Percentiles rank a stretch among this genome's conserved stretches.
phyloP scores from a whole-genome alignment of 2,329 filamentous ascomycete species.

The Ceratocystis alfenasii region DNA sequence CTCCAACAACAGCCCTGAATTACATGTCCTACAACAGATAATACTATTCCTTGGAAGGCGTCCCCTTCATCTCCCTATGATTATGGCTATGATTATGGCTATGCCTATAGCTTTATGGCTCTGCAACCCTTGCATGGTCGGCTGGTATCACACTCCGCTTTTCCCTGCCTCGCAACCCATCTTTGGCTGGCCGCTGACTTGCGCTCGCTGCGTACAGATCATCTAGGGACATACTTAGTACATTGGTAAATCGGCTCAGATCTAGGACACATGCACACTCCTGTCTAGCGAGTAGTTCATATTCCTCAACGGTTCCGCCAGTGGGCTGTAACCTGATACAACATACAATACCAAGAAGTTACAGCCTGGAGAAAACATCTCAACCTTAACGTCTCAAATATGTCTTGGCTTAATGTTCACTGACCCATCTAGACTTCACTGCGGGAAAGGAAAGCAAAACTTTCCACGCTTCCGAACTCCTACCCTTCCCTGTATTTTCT shows the following conservation, averaged over 20 bases:
- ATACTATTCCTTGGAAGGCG: not conserved
- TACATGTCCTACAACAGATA: not conserved
- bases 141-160: not conserved
- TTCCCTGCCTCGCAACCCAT: not conserved
- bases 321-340: constrained; percentile 10
- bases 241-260: not conserved
- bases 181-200: not conserved
- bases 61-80: not conserved
- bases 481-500: not conserved
- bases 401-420: constrained; percentile 1
- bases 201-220: too few species aligned
- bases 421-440: not conserved
- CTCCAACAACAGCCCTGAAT: not conserved
- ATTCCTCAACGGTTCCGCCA: not conserved
- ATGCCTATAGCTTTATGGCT: too few species aligned
- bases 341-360: not conserved
- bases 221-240: too few species aligned
- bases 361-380: not conserved
- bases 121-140: too few species aligned
- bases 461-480: too few species aligned
- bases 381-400: constrained; percentile 3
- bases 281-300: not conserved
- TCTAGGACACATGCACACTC: not conserved
- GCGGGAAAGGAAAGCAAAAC: too few species aligned
- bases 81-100: too few species aligned